A percentile compares a stretch with the other conserved stretches of the same genome.
Conservation (phyloP, 2,329 filamentous ascomycete species). For the Curvularia sp. region DNA sequence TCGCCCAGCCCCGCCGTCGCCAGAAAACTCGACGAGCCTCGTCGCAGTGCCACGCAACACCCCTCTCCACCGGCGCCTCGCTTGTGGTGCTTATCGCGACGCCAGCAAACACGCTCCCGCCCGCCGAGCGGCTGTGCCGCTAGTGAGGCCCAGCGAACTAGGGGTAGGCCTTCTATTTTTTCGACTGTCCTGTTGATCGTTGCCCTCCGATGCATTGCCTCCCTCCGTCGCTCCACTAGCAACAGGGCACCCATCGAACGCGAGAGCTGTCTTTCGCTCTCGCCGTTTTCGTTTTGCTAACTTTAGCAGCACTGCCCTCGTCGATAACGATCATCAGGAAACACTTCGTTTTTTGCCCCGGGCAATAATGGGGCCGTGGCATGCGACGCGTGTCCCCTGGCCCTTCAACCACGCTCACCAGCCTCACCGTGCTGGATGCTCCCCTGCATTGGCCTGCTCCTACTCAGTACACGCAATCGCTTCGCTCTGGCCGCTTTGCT, state of each 20-base stretch:
- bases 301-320: conserved; percentile 6
- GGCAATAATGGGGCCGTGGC: conserved; percentile 1
- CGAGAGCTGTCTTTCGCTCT: conserved; percentile 9
- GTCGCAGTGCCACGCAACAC: conserved; percentile 26
- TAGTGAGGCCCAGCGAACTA: conserved; percentile 15
- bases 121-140: conserved; percentile 11
- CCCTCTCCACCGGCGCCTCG: conserved; percentile 19
- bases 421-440: not conserved
- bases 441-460: conserved; percentile 1
- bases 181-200: conserved; percentile 6
- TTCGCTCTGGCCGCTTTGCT: not conserved
- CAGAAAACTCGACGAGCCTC: conserved; percentile 3
- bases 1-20: conserved; percentile 5
- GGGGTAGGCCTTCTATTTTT: conserved; percentile 14
- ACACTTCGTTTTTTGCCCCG: conserved; percentile 5
- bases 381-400: conserved; percentile 15
- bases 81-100: conserved; percentile 23
- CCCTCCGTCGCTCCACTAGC: conserved; percentile 6
- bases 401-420: not conserved
- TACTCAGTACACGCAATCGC: conserved; percentile 2
- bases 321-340: not conserved
- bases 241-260: not conserved
- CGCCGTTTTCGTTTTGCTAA: conserved; percentile 9
- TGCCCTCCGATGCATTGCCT: conserved; percentile 7
- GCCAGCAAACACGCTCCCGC: conserved; percentile 23